Percentiles rank a stretch among this genome's conserved stretches.
Conservation (phyloP, 2,329 filamentous ascomycete species). For the Colletotrichum tropicale region DNA sequence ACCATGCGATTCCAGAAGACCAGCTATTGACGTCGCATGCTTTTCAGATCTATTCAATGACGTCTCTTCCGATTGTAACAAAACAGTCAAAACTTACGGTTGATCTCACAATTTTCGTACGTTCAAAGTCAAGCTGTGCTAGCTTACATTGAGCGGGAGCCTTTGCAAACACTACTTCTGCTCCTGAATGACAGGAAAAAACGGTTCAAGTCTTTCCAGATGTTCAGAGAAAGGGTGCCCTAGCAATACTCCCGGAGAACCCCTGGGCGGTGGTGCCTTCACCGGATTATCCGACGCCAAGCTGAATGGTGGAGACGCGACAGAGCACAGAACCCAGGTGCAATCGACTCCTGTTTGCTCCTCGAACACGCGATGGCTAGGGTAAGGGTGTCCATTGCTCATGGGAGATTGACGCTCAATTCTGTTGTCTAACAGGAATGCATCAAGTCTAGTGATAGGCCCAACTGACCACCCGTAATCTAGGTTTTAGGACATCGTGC, state of each 20-base stretch:
- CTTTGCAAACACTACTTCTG: background rate
- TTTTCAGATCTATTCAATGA: background rate
- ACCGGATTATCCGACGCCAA: background rate
- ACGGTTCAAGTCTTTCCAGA: background rate
- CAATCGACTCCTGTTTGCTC: background rate
- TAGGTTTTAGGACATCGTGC: background rate
- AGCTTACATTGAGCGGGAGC: background rate
- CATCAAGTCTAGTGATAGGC: accelerated
- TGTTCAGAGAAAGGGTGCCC: background rate
- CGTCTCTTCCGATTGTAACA: background rate
- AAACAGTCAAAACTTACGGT: background rate
- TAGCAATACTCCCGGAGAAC: background rate
- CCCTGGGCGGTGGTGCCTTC: background rate
- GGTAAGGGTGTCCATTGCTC: no score
- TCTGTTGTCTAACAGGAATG: background rate
- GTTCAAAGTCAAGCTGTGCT: background rate
- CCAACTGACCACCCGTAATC: background rate
- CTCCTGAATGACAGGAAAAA: background rate
- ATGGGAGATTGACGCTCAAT: background rate
- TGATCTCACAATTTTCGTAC: background rate
- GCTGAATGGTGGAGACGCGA: background rate
- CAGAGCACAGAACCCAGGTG: background rate
- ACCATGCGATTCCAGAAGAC: background rate
- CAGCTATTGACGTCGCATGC: background rate
- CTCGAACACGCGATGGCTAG: background rate